Percentiles rank a stretch among this genome's conserved stretches.
Conservation (phyloP, 1,139 yeast species). For the Kodamaea arcana region DNA sequence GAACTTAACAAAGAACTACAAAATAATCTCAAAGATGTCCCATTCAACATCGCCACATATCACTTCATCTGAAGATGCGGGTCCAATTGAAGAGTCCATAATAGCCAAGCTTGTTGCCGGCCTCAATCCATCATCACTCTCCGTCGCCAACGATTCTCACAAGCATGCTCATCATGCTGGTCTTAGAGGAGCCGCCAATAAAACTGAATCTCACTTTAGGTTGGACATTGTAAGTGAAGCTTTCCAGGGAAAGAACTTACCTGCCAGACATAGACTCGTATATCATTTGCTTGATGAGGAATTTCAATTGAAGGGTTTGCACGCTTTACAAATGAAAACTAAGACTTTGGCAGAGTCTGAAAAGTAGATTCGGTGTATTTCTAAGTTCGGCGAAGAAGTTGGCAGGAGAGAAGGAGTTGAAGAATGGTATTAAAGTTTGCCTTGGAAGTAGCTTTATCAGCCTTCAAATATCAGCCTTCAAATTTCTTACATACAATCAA, state of each 20-base stretch:
- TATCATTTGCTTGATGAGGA: slow-evolving; percentile 72
- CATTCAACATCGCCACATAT: slow-evolving; percentile 7
- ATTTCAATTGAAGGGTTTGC: slow-evolving; percentile 67
- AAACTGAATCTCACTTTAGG: slow-evolving; percentile 81
- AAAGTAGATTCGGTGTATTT: too few relatives aligned
- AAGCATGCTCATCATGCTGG: slow-evolving; percentile 90
- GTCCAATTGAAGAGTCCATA: slow-evolving; percentile 54
- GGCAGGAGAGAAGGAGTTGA: too few relatives aligned
- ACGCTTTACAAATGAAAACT: slow-evolving; percentile 84
- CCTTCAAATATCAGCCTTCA: too few relatives aligned
- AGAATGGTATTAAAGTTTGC: too few relatives aligned
- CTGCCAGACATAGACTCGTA: slow-evolving; percentile 75
- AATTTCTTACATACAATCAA: too few relatives aligned
- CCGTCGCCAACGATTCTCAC: slow-evolving; percentile 75
- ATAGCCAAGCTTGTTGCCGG: slow-evolving; percentile 39
- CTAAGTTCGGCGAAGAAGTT: too few relatives aligned
- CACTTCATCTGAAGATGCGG: slow-evolving; percentile 21
- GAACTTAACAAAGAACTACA: not conserved
- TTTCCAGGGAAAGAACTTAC: slow-evolving; percentile 65
- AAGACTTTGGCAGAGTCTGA: slow-evolving; percentile 66
- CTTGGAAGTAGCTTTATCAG: too few relatives aligned
- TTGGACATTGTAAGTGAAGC: slow-evolving; percentile 65
- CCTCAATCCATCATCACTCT: slow-evolving; percentile 51
- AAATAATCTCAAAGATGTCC: slow-evolving; percentile 6
- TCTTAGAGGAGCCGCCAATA: slow-evolving; percentile 66